Conservation (phyloP, 306 rosid species). For the Inga laurina region DNA sequence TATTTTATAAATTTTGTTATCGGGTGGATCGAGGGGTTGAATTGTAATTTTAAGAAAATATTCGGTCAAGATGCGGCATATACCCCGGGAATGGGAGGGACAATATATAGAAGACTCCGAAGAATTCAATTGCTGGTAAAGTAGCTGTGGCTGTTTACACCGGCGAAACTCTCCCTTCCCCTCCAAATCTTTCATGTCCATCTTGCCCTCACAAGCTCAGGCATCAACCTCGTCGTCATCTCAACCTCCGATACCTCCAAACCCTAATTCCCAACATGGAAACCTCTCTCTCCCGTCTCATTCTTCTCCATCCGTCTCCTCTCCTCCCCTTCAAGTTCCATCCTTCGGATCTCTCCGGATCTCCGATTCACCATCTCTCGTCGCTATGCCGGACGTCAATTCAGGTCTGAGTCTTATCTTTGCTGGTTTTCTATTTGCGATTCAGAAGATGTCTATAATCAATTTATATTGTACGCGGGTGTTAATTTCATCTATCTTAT, state of each 20-base stretch:
- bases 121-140: not conserved
- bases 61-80: conserved; percentile 38
- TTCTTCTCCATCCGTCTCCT: conserved; percentile 30
- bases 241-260: conserved; percentile 37
- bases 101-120: not conserved
- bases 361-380: conserved; percentile 46
- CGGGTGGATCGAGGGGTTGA: not conserved
- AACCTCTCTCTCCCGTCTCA: not conserved
- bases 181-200: conserved; percentile 88
- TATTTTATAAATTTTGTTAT: no score
- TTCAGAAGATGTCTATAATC: not conserved
- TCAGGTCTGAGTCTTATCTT: conserved; percentile 41
- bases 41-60: conserved; percentile 11
- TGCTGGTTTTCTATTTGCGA: not conserved
- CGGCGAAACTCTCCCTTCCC: conserved; percentile 25
- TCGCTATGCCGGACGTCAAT: conserved; percentile 1
- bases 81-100: not conserved
- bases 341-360: conserved; percentile 63
- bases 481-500: not conserved
- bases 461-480: not conserved
- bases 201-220: conserved; percentile 85
- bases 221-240: conserved; percentile 63
- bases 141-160: conserved; percentile 1
- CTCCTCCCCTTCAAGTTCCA: conserved; percentile 38
- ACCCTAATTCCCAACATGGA: conserved; percentile 83